A percentile compares a stretch with the other conserved stretches of the same genome.
Evolutionary conservation across 176 grass and related monocot genomes (phyloP).

Genomic region (Oryza glumipatula): DNA sequence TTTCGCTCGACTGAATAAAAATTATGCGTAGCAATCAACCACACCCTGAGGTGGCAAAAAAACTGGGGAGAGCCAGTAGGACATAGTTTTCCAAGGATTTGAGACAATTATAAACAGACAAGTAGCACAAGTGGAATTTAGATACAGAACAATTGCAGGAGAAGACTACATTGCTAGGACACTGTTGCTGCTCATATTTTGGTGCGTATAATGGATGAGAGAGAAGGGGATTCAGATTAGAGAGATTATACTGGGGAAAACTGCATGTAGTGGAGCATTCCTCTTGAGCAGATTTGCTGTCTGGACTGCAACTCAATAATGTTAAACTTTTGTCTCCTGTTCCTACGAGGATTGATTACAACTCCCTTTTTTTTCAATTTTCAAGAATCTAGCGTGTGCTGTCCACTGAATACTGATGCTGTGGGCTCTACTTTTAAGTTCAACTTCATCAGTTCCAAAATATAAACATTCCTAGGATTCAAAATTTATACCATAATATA

Average conservation of each 20-base stretch:
- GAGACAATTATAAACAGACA: slow-evolving; percentile 8
- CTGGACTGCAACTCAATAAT: slow-evolving; percentile 25
- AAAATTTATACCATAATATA: no score
- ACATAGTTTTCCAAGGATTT: slow-evolving; percentile 13
- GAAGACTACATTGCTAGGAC: not conserved
- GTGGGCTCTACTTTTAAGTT: not conserved
- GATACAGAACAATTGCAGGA: slow-evolving; percentile 18
- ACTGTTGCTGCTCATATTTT: not conserved
- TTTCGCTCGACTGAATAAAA: not conserved
- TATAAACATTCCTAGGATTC: no score
- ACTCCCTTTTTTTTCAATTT: slow-evolving; percentile 6
- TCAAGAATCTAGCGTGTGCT: not conserved
- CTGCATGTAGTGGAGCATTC: slow-evolving; percentile 27
- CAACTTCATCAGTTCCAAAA: no score
- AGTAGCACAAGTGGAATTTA: not conserved
- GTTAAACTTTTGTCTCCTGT: slow-evolving; percentile 23
- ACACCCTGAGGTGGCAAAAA: not conserved
- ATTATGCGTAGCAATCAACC: slow-evolving; percentile 3
- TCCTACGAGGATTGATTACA: slow-evolving; percentile 30
- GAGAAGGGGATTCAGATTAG: not conserved
- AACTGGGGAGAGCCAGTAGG: not conserved
- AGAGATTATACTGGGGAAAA: not conserved
- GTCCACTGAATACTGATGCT: not conserved
- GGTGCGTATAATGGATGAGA: slow-evolving; percentile 33
- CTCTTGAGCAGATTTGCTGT: slow-evolving; percentile 1